Evolutionary conservation across 2,329 filamentous ascomycete species (phyloP).

Genomic region (Aspergillus phoenicis): DNA sequence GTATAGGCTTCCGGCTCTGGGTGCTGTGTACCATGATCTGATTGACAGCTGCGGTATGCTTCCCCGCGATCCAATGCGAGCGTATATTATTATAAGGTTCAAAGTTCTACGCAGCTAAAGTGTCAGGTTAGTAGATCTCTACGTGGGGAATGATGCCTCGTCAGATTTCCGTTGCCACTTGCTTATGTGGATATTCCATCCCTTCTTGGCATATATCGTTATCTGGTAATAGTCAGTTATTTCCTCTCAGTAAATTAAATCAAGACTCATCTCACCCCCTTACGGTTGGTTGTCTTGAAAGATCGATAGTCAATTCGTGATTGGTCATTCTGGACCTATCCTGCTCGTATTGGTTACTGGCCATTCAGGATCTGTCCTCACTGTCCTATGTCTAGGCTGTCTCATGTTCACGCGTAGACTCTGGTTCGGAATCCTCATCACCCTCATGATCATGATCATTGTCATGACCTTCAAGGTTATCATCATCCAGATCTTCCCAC

Average conservation of each 20-base stretch:
- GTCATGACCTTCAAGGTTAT: constrained; percentile 4
- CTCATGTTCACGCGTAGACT: background rate
- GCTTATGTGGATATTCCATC: background rate
- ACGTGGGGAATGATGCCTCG: too few species aligned
- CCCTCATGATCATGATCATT: background rate
- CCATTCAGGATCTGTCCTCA: background rate
- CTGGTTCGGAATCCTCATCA: background rate
- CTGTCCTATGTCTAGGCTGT: background rate
- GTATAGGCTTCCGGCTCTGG: too few species aligned
- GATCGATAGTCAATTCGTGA: background rate
- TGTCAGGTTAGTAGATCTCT: too few species aligned
- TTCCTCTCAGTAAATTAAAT: background rate
- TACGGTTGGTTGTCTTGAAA: background rate
- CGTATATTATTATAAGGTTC: too few species aligned
- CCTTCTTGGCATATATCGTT: background rate
- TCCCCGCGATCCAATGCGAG: too few species aligned
- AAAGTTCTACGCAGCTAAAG: too few species aligned
- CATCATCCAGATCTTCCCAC: constrained; percentile 8
- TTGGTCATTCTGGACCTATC: background rate
- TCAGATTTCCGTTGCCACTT: too few species aligned
- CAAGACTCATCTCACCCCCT: background rate
- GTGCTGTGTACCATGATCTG: too few species aligned
- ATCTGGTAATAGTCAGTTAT: background rate
- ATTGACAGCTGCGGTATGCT: too few species aligned
- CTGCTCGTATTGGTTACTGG: background rate